Conservation (phyloP, 345 rosid species). For the Hevea brasiliensis region DNA sequence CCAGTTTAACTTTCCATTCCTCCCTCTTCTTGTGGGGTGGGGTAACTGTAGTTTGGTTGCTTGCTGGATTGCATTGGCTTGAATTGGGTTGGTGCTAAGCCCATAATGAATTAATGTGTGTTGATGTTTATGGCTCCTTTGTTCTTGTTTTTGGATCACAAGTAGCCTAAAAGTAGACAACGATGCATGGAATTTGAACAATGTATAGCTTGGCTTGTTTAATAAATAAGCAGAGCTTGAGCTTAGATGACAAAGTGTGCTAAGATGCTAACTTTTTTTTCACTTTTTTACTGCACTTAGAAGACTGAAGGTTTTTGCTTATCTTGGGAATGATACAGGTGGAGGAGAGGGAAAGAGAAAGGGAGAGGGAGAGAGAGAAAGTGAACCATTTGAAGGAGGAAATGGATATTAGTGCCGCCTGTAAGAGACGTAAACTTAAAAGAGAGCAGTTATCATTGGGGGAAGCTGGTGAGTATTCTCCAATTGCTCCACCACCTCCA, state of each 20-base stretch:
- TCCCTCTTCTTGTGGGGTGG: not conserved
- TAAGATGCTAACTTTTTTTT: not conserved
- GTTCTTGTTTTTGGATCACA: not conserved
- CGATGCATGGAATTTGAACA: too few species aligned
- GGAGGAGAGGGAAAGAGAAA: conserved; percentile 61
- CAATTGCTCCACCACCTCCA: conserved; percentile 51
- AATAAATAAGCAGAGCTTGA: too few species aligned
- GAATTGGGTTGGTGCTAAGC: not conserved
- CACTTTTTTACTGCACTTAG: not conserved
- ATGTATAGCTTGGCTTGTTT: too few species aligned
- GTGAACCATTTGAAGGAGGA: conserved; percentile 71
- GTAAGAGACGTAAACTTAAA: conserved; percentile 87
- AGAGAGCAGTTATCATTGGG: conserved; percentile 75
- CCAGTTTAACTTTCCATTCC: too few species aligned
- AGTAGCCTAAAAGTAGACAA: not conserved
- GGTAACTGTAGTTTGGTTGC: not conserved
- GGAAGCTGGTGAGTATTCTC: conserved; percentile 87
- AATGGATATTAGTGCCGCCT: conserved; percentile 55
- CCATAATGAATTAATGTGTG: not conserved
- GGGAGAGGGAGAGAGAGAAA: conserved; percentile 72
- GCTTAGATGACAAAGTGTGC: too few species aligned
- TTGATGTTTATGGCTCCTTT: not conserved
- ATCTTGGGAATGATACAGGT: conserved; percentile 32
- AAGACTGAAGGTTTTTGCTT: conserved; percentile 8
- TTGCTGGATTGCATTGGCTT: too few species aligned